These are phyloP conservation scores for Glaciozyma martinii DNA, from an alignment of 768 basidiomycete genomes.

Conservation along the genomic window DNA sequence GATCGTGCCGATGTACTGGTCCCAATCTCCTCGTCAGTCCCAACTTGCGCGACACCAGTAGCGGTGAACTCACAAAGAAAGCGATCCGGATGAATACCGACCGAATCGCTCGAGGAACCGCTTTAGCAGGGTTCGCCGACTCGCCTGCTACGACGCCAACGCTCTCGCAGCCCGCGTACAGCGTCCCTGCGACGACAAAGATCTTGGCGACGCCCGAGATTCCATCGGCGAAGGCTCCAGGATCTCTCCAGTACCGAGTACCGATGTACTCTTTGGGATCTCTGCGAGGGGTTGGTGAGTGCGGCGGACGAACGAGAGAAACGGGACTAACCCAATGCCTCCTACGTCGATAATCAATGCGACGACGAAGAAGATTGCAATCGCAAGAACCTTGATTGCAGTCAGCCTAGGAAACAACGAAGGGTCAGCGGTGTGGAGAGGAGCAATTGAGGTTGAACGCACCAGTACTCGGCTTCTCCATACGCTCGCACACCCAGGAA, in stretches of 20 bases:
- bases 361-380: conserved; percentile 41
- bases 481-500: conserved; percentile 29
- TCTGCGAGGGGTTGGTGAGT: conserved; percentile 17
- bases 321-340: conserved; percentile 27
- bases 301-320: background rate
- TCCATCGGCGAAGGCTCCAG: conserved; percentile 65
- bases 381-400: conserved; percentile 41
- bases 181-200: conserved; percentile 40
- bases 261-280: conserved; percentile 34
- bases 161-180: conserved; percentile 51
- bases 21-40: background rate
- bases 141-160: conserved; percentile 45
- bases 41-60: background rate
- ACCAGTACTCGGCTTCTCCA: conserved; percentile 40
- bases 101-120: conserved; percentile 59
- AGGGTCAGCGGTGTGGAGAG: background rate
- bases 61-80: conserved; percentile 36
- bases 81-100: conserved; percentile 41
- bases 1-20: background rate
- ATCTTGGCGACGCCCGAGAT: conserved; percentile 38
- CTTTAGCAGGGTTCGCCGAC: conserved; percentile 46
- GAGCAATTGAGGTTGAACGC: background rate
- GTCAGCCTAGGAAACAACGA: conserved; percentile 24
- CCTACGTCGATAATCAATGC: conserved; percentile 39
- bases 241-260: conserved; percentile 37